Evolutionary conservation across 352 stramenopile genomes (phyloP), one percentile per base, ranked within the genome.

Genomic region (Aphanomyces invadans): DNA sequence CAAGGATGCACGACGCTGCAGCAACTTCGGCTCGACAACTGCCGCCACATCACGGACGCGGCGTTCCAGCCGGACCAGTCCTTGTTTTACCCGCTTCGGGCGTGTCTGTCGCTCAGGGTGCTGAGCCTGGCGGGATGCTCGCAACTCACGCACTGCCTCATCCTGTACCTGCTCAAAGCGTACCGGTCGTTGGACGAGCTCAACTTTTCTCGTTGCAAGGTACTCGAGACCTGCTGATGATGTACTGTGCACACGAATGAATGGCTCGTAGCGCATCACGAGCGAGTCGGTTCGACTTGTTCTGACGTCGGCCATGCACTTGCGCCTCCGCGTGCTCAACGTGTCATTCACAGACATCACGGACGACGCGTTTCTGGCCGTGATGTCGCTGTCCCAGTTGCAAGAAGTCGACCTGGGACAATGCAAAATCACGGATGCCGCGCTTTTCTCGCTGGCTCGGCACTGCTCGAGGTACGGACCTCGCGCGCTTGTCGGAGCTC

Each of bases 31-130:
- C 72, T 95, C 39, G 86, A 92, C 71, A 85, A 83, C 64, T 93
- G 84, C 59, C 81, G 83, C 60, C 84, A 93, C 71, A 90, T 93
- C 73, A 95, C 86, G 0, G 86, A 95, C 64, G 83, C 84, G 2
- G 86, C 86, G 11, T 95, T 95, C 75, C 84, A 93, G 73, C 81
- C 81, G 4, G 83, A 93, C 31, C 81, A 89, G 72, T 80, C 81
- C 21, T 81, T 83, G 2, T 81, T 86, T 54, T 86, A 86, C 48
- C 78, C 76, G 7, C 64, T 93, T 44, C 76, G 74, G 39, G 80
- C 83, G n/a, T 92, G 80, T 52, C 80, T 81, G 11, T 89, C 86
- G 46, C 77, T 93, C 7, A 81, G 88, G 57, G 65, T 71, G 44
- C 77, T 92, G 55, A 90, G 80, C 71, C 82, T 95, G 65, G 83